These are phyloP conservation scores for Phaeomoniella chlamydospora DNA, from an alignment of 2,329 filamentous ascomycete species.

Conservation along the genomic window DNA sequence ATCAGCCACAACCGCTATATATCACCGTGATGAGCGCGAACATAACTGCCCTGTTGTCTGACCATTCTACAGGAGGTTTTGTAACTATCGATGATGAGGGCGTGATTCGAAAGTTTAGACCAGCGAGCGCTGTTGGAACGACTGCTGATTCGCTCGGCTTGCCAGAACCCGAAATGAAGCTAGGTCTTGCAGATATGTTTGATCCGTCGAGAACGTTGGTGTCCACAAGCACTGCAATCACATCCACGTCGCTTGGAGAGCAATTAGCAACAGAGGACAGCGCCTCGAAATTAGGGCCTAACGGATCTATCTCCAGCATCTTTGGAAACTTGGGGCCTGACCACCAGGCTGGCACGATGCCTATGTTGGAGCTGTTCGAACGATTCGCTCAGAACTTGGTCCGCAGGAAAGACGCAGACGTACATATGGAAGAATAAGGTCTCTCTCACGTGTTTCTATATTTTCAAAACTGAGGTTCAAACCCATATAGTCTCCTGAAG, in stretches of 20 bases:
- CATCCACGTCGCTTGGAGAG: too few species aligned
- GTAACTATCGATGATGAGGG: conserved; percentile 62
- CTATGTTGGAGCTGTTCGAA: conserved; percentile 1
- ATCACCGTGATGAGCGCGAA: conserved; percentile 38
- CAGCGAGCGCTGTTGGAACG: background rate
- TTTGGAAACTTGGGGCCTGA: background rate
- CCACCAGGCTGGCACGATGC: background rate
- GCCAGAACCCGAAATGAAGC: background rate
- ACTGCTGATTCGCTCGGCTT: background rate
- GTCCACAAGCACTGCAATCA: too few species aligned
- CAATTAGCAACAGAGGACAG: background rate
- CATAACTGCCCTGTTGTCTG: conserved; percentile 53
- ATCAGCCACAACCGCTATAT: conserved; percentile 44
- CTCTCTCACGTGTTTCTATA: too few species aligned
- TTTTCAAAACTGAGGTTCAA: too few species aligned
- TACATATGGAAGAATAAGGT: background rate
- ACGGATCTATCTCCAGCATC: background rate
- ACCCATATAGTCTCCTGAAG: too few species aligned
- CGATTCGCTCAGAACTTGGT: background rate
- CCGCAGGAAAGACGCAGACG: background rate
- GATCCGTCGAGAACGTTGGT: background rate
- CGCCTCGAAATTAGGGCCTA: background rate
- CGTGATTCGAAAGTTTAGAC: conserved; percentile 41
- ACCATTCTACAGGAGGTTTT: conserved; percentile 54
- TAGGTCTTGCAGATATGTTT: conserved; percentile 1